Evolutionary conservation across 1,284 basidiomycete species (phyloP).

Genomic region (Apiotrichum sp.): DNA sequence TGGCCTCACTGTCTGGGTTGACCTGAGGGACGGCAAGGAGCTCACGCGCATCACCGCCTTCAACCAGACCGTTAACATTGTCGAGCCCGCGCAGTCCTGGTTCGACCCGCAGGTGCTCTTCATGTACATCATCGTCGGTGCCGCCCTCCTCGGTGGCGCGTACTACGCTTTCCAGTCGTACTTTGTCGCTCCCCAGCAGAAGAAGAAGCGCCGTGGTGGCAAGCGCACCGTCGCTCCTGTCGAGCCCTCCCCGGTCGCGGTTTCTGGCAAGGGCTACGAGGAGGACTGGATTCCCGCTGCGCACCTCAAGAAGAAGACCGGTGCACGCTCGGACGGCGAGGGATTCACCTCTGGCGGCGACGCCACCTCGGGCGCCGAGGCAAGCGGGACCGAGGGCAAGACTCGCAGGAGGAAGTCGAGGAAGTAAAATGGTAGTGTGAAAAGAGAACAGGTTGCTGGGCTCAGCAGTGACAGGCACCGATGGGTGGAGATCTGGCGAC

Average conservation of each 20-base stretch:
- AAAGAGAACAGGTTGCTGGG: background rate
- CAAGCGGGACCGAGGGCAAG: slow-evolving; percentile 33
- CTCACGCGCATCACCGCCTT: slow-evolving; percentile 58
- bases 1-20: slow-evolving; percentile 68
- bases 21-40: slow-evolving; percentile 35
- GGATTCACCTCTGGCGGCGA: slow-evolving; percentile 31
- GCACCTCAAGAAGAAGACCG: slow-evolving; percentile 62
- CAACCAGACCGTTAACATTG: slow-evolving; percentile 71
- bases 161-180: slow-evolving; percentile 67
- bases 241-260: slow-evolving; percentile 47
- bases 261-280: slow-evolving; percentile 66
- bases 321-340: slow-evolving; percentile 24
- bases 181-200: slow-evolving; percentile 49
- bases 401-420: slow-evolving; percentile 24
- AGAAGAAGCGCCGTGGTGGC: slow-evolving; percentile 43
- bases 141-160: slow-evolving; percentile 58
- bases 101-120: slow-evolving; percentile 72
- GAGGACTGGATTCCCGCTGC: slow-evolving; percentile 90
- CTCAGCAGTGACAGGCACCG: too few species aligned
- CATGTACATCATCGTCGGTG: slow-evolving; percentile 68
- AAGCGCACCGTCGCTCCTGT: slow-evolving; percentile 34
- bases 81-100: slow-evolving; percentile 71
- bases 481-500: too few species aligned
- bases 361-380: slow-evolving; percentile 37
- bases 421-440: slow-evolving; percentile 5